phyloP scores from a whole-genome alignment of 306 rosid genomes.

The Heteromeles arbutifolia region DNA sequence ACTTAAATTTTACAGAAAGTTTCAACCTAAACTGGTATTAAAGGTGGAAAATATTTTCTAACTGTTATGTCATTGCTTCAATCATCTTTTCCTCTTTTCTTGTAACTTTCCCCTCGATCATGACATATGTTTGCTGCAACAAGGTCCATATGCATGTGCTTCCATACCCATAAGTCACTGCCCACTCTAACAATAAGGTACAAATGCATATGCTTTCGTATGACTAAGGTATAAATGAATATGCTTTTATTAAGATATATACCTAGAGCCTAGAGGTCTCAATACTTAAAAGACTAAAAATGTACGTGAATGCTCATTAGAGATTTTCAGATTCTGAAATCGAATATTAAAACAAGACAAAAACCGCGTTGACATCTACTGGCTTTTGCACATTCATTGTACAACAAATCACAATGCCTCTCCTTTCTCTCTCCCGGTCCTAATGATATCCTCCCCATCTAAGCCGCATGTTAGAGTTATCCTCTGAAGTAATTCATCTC shows the following conservation, averaged over 20 bases:
- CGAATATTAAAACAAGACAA: background rate
- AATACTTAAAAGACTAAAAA: background rate
- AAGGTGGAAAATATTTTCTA: background rate
- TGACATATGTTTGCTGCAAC: background rate
- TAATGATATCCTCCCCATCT: background rate
- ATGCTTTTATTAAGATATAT: background rate
- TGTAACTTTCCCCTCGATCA: background rate
- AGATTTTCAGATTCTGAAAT: background rate
- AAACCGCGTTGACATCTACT: background rate
- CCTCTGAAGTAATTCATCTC: background rate
- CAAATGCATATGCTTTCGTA: background rate
- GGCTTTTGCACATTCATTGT: background rate
- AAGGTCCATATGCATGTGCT: background rate
- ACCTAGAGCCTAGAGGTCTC: background rate
- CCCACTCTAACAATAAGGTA: background rate
- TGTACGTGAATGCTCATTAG: background rate
- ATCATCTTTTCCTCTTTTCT: background rate
- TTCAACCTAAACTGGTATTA: background rate
- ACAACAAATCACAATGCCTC: background rate
- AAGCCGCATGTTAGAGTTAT: background rate
- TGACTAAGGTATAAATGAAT: background rate
- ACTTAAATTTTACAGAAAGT: background rate
- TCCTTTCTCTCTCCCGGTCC: background rate
- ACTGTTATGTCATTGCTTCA: background rate
- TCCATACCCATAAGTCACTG: background rate